Percentiles rank a stretch among this genome's conserved stretches.
These are phyloP conservation scores for Cydonia oblonga DNA, from an alignment of 331 rosid species.

Conservation along the genomic window DNA sequence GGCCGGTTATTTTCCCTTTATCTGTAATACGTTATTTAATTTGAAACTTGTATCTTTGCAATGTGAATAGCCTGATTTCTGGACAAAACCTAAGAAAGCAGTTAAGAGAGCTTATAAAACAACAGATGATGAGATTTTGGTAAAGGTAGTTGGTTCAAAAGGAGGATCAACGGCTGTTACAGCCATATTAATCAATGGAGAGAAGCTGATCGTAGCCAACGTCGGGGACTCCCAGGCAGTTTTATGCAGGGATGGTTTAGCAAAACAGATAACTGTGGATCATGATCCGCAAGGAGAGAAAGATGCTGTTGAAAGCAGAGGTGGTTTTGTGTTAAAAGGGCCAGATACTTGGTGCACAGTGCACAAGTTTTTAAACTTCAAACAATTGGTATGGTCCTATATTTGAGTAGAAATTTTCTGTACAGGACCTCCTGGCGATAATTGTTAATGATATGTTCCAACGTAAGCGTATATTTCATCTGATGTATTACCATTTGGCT, in stretches of 20 bases:
- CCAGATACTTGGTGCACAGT: slow-evolving; percentile 23
- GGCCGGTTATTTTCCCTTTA: not conserved
- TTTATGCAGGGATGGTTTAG: slow-evolving; percentile 29
- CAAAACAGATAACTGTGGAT: slow-evolving; percentile 39
- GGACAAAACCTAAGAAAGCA: slow-evolving; percentile 41
- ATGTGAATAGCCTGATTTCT: slow-evolving; percentile 39
- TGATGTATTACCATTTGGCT: no score
- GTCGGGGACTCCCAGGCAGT: slow-evolving; percentile 55
- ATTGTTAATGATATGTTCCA: no score
- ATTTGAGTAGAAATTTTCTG: not conserved
- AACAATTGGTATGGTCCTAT: not conserved
- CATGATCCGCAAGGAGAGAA: slow-evolving; percentile 46
- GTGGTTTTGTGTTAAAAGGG: slow-evolving; percentile 31
- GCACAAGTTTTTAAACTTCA: not conserved
- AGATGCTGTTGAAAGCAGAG: slow-evolving; percentile 45
- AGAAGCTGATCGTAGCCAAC: slow-evolving; percentile 33
- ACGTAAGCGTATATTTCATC: no score
- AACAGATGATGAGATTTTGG: slow-evolving; percentile 40
- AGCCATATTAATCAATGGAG: slow-evolving; percentile 40
- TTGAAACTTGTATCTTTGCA: not conserved
- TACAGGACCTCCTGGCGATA: not conserved
- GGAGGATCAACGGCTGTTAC: slow-evolving; percentile 70
- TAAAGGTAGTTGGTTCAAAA: slow-evolving; percentile 19
- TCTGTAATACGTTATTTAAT: not conserved
- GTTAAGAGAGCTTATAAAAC: slow-evolving; percentile 38